These are phyloP conservation scores for Prunus mira DNA, from an alignment of 306 rosid genomes.

Conservation along the genomic window DNA sequence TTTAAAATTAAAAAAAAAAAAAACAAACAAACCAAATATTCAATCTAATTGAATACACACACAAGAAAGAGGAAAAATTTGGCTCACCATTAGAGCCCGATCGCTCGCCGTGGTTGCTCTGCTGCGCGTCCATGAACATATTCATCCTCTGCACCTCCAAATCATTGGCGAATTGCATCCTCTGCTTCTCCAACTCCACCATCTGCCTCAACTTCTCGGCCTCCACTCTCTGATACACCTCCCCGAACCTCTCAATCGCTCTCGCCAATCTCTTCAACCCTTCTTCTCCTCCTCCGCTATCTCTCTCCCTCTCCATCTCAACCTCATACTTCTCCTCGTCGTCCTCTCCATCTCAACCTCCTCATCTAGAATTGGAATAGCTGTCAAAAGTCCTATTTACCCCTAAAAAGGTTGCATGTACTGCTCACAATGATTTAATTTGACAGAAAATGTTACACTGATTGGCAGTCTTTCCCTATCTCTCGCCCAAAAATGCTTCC, in stretches of 20 bases:
- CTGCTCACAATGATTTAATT: too few species aligned
- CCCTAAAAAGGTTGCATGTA: too few species aligned
- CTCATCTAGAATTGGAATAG: too few species aligned
- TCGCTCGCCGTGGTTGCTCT: slow-evolving; percentile 80
- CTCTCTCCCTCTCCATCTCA: slow-evolving; percentile 53
- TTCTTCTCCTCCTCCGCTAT: slow-evolving; percentile 42
- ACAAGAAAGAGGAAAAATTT: not conserved
- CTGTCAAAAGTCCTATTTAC: too few species aligned
- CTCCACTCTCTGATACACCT: slow-evolving; percentile 81
- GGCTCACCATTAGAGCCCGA: slow-evolving; percentile 71
- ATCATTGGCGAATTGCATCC: slow-evolving; percentile 88
- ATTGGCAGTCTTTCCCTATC: not conserved
- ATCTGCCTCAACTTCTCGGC: slow-evolving; percentile 82
- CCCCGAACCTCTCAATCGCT: slow-evolving; percentile 82
- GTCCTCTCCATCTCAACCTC: slow-evolving; percentile 12
- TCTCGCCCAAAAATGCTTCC: slow-evolving; percentile 38
- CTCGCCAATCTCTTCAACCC: slow-evolving; percentile 76
- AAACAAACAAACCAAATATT: too few species aligned
- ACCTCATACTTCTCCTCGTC: slow-evolving; percentile 25
- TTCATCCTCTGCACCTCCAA: slow-evolving; percentile 84
- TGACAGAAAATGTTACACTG: not conserved
- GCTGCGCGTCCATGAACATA: slow-evolving; percentile 88
- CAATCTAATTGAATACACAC: too few species aligned
- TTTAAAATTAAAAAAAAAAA: too few species aligned
- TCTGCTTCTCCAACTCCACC: slow-evolving; percentile 93